These are phyloP conservation scores for Gamsiella multidivaricata DNA, from an alignment of 192 early-diverging fungal species.

Conservation along the genomic window DNA sequence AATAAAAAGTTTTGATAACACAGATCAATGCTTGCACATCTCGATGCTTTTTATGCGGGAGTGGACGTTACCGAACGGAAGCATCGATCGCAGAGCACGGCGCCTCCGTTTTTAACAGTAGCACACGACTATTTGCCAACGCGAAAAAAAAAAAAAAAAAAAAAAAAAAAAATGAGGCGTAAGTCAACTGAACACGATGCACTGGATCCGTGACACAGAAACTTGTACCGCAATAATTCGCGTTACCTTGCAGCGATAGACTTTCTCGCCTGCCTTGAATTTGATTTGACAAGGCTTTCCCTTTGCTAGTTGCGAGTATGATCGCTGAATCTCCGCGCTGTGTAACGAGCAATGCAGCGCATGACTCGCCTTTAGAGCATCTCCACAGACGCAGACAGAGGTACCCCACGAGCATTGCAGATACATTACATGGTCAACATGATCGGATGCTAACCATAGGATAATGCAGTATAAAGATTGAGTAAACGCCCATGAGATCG, in stretches of 20 bases:
- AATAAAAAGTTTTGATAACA: background rate
- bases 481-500: background rate
- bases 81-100: slow-evolving; percentile 21
- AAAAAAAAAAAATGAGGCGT: background rate
- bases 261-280: slow-evolving; percentile 20
- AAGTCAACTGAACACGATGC: background rate
- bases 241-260: slow-evolving; percentile 37
- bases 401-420: slow-evolving; percentile 49
- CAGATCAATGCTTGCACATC: background rate
- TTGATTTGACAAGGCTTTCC: slow-evolving; percentile 28
- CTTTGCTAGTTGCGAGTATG: slow-evolving; percentile 23
- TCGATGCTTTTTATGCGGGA: too few relatives aligned
- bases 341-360: slow-evolving; percentile 35
- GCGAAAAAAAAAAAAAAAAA: background rate
- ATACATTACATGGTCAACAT: slow-evolving; percentile 40
- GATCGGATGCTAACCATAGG: slow-evolving; percentile 27
- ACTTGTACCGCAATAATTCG: background rate
- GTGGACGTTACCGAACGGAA: slow-evolving; percentile 29
- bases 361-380: slow-evolving; percentile 1
- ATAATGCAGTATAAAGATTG: background rate
- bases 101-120: background rate
- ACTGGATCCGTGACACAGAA: background rate
- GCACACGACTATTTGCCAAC: slow-evolving; percentile 14
- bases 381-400: slow-evolving; percentile 28
- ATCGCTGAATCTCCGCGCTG: slow-evolving; percentile 13